phyloP scores from a whole-genome alignment of 768 basidiomycete genomes.

The Auriscalpium microsporum region DNA sequence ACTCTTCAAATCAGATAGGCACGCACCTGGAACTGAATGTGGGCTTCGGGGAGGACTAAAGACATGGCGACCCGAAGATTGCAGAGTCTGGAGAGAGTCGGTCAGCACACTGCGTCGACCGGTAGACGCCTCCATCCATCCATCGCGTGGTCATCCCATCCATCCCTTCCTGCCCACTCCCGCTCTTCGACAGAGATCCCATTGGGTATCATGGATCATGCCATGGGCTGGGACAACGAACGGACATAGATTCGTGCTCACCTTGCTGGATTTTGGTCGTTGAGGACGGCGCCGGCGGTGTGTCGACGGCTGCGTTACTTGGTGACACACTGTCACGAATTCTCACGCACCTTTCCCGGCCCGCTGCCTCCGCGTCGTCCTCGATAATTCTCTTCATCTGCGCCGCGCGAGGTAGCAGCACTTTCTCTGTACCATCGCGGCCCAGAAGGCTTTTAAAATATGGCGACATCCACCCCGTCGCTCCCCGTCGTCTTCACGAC shows the following conservation, averaged over 20 bases:
- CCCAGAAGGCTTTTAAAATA: not conserved
- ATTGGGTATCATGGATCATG: not conserved
- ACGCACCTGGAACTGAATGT: constrained; percentile 89
- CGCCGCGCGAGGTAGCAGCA: too few relatives aligned
- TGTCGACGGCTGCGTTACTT: not conserved
- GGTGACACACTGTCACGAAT: not conserved
- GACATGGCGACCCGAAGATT: constrained; percentile 54
- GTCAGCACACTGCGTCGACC: not conserved
- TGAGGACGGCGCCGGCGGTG: not conserved
- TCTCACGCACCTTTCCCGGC: not conserved
- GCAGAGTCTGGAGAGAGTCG: not conserved
- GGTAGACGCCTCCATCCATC: constrained; percentile 4
- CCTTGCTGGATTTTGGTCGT: constrained; percentile 5
- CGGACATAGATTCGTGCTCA: not conserved
- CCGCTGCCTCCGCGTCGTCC: too few relatives aligned
- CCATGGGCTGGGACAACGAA: not conserved
- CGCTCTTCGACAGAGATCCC: not conserved
- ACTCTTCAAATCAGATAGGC: not conserved
- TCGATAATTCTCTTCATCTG: too few relatives aligned
- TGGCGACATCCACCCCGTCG: constrained; percentile 18
- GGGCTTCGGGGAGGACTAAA: constrained; percentile 92
- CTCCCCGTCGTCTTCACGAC: constrained; percentile 70
- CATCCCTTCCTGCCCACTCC: constrained; percentile 2
- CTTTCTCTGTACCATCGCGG: too few relatives aligned
- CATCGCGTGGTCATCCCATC: constrained; percentile 7